Evolutionary conservation across 257 asterid genomes (phyloP).

Genomic region (Dorcoceras hygrometricum): DNA sequence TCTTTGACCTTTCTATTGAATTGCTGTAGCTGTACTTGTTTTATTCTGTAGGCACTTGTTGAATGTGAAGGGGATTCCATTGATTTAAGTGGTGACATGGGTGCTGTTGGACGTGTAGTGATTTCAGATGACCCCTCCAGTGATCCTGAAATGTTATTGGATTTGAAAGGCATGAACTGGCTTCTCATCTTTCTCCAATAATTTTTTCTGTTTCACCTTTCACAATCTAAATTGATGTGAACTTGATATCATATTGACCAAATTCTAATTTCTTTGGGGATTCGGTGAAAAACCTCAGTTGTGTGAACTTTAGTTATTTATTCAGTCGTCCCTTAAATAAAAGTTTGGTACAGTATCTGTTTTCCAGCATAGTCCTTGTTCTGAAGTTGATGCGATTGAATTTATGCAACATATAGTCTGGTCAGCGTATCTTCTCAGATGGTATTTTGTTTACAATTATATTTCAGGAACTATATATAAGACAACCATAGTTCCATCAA

Average conservation of each 20-base stretch:
- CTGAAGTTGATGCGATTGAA: neutral
- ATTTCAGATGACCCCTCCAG: slow-evolving; percentile 62
- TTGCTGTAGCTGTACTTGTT: neutral
- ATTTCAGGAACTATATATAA: slow-evolving; percentile 73
- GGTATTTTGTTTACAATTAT: slow-evolving; percentile 1
- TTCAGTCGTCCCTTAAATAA: slow-evolving; percentile 4
- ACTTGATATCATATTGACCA: slow-evolving; percentile 19
- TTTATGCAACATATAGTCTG: slow-evolving; percentile 4
- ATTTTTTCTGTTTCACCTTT: neutral
- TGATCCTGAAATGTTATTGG: slow-evolving; percentile 69
- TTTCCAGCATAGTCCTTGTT: slow-evolving; percentile 5
- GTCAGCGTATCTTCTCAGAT: neutral
- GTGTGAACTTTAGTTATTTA: neutral
- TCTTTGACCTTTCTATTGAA: neutral
- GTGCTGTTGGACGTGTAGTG: slow-evolving; percentile 80
- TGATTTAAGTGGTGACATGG: slow-evolving; percentile 94
- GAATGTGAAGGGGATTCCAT: slow-evolving; percentile 92
- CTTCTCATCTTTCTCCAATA: slow-evolving; percentile 14
- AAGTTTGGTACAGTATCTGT: neutral
- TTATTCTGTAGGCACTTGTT: slow-evolving; percentile 65
- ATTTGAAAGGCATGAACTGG: slow-evolving; percentile 69
- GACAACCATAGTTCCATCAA: slow-evolving; percentile 80
- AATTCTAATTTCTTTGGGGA: slow-evolving; percentile 13
- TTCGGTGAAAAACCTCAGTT: neutral
- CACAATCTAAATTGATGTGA: neutral